Evolutionary conservation across 2,329 filamentous ascomycete genomes (phyloP).

Genomic region (Paracoccidioides lutzii): DNA sequence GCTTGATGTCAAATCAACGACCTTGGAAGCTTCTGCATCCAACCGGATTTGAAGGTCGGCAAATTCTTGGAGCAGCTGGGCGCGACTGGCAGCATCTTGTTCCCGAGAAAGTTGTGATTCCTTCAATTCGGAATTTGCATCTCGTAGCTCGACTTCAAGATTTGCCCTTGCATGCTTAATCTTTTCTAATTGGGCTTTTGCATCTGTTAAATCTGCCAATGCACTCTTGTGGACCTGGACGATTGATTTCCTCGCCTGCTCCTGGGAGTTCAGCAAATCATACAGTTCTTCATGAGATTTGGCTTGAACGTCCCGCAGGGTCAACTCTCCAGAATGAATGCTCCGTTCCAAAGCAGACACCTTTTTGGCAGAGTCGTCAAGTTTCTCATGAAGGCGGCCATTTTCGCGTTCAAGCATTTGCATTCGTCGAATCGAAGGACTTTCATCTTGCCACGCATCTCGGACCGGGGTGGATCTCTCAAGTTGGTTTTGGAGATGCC

Average conservation of each 20-base stretch:
- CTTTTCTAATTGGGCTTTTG: slow-evolving; percentile 76
- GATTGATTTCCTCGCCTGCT: slow-evolving; percentile 70
- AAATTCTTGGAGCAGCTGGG: slow-evolving; percentile 81
- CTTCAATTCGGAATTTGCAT: slow-evolving; percentile 68
- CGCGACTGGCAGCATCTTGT: slow-evolving; percentile 76
- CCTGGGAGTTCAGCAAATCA: slow-evolving; percentile 83
- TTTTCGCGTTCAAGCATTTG: slow-evolving; percentile 90
- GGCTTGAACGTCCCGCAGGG: slow-evolving; percentile 78
- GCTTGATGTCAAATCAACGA: slow-evolving; percentile 71
- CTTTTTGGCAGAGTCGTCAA: slow-evolving; percentile 88
- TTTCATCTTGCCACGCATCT: slow-evolving; percentile 57
- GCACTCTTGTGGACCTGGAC: slow-evolving; percentile 76
- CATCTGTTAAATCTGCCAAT: slow-evolving; percentile 70
- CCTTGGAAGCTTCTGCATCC: slow-evolving; percentile 74
- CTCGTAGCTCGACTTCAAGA: slow-evolving; percentile 75
- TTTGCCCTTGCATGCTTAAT: slow-evolving; percentile 68
- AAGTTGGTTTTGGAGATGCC: slow-evolving; percentile 77
- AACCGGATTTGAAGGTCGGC: slow-evolving; percentile 86
- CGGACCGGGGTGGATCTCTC: slow-evolving; percentile 52
- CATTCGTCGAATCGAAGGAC: slow-evolving; percentile 64
- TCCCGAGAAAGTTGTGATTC: slow-evolving; percentile 68
- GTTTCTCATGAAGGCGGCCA: slow-evolving; percentile 78
- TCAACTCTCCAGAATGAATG: slow-evolving; percentile 74
- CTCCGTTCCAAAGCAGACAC: slow-evolving; percentile 79
- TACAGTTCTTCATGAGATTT: slow-evolving; percentile 91